Evolutionary conservation across 179 eudicot species (phyloP), one percentile per base, ranked within the genome.

Genomic region (Beta macrorhiza): DNA sequence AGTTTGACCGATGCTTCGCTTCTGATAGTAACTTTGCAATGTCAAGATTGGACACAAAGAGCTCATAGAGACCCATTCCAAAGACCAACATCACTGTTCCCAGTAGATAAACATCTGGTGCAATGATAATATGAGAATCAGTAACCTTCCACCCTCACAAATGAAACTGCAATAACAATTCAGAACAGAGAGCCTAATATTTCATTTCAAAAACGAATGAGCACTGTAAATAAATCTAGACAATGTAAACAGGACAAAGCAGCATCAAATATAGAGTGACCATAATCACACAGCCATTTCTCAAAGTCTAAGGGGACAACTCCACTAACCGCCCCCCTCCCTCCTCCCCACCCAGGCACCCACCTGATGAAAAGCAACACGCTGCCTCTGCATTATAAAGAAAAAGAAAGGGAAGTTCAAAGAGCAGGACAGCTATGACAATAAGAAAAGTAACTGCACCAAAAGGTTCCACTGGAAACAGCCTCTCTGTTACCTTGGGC

Each of bases 51-150:
- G 92, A 90, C 78, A 95, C 92, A 85, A 95, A 95, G 74, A 95
- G 99, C 87, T 95, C 99, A 82, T 93, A 93, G n/a, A 95, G 92
- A 58, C 99, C 99, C 99, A 95, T 93, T 80, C 98, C 99, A 80
- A 95, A 93, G 7, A 95, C 95, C 86, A 95, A 81, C 99, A 95
- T 95, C 81, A 95, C 99, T 25, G 99, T 95, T 86, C 99, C 99
- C 53, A 95, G 84, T 37, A 95, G 90, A 87, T 95, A 95, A 20
- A 89, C 84, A 90, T 95, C 99, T 93, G 88, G 76, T 70, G 32
- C 62, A 72, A 77, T 20, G 45, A n/a, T 44, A 74, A 19, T 49
- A 75, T 4, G 29, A 55, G 47, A 65, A 80, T 81, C 52, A 84
- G 84, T 58, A 68, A 76, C 12, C 47, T 75, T 72, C 9, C 0